Conservation (phyloP, 495 filamentous ascomycete genomes). For the Penicillium cataractarum region DNA sequence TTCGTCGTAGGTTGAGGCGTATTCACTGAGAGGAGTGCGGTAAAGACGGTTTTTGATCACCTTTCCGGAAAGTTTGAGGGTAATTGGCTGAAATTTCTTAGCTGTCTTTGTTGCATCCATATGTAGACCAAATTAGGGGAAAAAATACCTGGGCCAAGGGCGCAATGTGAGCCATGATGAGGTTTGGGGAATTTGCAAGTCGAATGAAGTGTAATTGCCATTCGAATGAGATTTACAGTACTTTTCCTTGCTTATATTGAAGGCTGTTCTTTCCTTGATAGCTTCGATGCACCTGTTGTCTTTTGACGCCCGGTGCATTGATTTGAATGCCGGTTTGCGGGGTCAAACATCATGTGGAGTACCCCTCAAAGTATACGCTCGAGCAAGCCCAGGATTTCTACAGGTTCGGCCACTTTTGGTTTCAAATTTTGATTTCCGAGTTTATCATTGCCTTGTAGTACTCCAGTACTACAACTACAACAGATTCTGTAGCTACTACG, state of each 20-base stretch:
- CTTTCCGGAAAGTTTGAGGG: conserved; percentile 23
- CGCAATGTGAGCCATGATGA: conserved; percentile 12
- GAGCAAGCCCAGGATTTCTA: background rate
- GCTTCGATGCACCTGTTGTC: background rate
- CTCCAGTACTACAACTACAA: too few species aligned
- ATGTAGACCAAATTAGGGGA: background rate
- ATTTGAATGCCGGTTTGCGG: conserved; percentile 1
- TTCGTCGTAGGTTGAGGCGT: conserved; percentile 22
- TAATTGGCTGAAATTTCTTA: conserved; percentile 17
- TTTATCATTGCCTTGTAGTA: background rate
- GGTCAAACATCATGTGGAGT: background rate
- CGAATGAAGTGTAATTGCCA: background rate
- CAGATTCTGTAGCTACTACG: background rate
- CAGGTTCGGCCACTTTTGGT: background rate
- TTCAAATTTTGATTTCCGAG: background rate
- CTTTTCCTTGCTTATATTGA: background rate
- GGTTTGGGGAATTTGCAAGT: background rate
- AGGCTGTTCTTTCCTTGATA: background rate
- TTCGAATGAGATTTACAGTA: background rate
- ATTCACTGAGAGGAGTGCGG: conserved; percentile 24
- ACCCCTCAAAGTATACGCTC: background rate
- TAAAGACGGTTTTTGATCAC: conserved; percentile 23
- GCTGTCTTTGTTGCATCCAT: background rate
- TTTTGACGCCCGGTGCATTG: background rate
- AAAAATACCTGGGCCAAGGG: conserved; percentile 12